Base-by-base conservation (phyloP, 2,329 filamentous ascomycete species). In the Helotiales sp. region DNA sequence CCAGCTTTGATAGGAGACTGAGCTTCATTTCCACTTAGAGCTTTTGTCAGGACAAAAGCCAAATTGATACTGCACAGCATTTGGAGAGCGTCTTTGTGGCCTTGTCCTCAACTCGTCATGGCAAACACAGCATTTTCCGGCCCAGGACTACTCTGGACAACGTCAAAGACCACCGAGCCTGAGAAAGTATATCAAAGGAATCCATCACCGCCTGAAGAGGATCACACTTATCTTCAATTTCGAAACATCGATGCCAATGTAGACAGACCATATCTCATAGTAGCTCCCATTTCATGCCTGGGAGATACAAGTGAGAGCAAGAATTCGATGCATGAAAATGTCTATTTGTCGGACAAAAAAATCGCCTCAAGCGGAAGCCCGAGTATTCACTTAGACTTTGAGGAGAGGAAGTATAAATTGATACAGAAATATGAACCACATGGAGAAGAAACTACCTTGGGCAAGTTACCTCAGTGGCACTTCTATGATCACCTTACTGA, bases 101-200 rank as follows among this genome's bases (percentile, higher is more conserved):
- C n/a, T n/a, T n/a, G n/a, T n/a, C n/a, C n/a, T n/a, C n/a, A n/a
- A n/a, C n/a, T n/a, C n/a, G n/a, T n/a, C n/a, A 51, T 51, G 48
- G 1, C 48, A 51, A 2, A 17, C 22, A 27, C 25, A 22, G 12
- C n/a, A 15, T 54, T 55, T 22, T 48, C 33, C 34, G 55, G 50
- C 12, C 61, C 61, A 2, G 61, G 61, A 8, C 30, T 61, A 33
- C 50, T 63, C 48, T 60, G 54, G 34, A 57, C 61, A n/a, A 63
- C 59, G 30, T 61, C 61, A 10, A 59, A 61, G 51, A 59, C 56
- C 10, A 46, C 56, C 4, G 33, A 29, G 1, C 29, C 56, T 12
- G 54, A 59, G 9, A 29, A 55, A 12, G 40, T 63, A 5, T 38
- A 48, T 10, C 53, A 60, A 49, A 40, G 31, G 25, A 27, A 57